Base-by-base conservation (phyloP, 768 basidiomycete genomes). In the Agrocybe praecox region DNA sequence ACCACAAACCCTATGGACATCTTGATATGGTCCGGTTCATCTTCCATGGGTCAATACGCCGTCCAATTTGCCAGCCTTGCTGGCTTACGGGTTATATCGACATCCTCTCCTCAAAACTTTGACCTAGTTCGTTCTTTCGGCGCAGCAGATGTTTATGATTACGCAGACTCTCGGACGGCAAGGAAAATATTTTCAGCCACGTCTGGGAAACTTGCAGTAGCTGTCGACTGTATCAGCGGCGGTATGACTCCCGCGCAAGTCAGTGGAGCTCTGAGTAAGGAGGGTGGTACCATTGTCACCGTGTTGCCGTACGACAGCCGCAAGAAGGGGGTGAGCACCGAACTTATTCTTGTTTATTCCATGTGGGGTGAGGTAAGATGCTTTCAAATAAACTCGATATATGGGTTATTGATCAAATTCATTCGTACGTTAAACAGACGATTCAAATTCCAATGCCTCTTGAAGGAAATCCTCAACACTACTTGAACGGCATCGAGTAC, bases 21-120 rank as follows among this genome's bases (percentile, higher is more conserved):
- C 44, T 58, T 69, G 1, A 50, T 62, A 8, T 62, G 61, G 61
- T 62, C 61, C 6, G 61, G 61, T 19, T 55, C 61, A 22, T 62
- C 61, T 21, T 49, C 54, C 15, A 62, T 53, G 32, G 61, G 61
- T 17, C 55, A 58, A 14, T 62, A 55, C 32, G 55, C 61, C 7
- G 56, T 58, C 18, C 61, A 62, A 26, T 54, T 62, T 19, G 61
- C 61, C 11, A 73, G 74, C 33, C 64, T 76, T 2, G 62, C 75
- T 0, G 81, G 81, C 15, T 71, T 79, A 55, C 71, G 71, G 22
- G 76, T 82, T 46, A 69, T 79, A 18, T 72, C 80, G 7, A 79
- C 78, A 21, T 73, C 78, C 4, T 80, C 79, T n/a, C 61, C 61
- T 32, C 26, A 22, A 32, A 58, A 59, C 24, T 62, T 56, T 24